A percentile compares a stretch with the other conserved stretches of the same genome.
phyloP scores from a whole-genome alignment of 2,329 filamentous ascomycete species.

The Stemphylium beticola region DNA sequence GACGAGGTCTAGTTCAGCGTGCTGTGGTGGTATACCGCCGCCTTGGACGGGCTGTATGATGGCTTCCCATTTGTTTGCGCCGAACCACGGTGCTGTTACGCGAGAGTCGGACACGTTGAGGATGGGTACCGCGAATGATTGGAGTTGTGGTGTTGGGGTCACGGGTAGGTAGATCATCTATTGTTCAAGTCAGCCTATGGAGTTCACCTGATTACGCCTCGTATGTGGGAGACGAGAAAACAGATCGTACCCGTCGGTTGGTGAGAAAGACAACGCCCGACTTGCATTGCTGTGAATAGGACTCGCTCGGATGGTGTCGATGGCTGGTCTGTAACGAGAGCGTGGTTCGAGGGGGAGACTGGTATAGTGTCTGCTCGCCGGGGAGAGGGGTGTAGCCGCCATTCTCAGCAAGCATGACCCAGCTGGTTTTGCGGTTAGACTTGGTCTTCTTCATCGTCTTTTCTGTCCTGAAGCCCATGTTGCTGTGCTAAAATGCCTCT shows the following conservation, averaged over 20 bases:
- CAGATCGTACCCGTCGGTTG: slow-evolving; percentile 73
- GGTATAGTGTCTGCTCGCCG: slow-evolving; percentile 81
- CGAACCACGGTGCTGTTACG: slow-evolving; percentile 88
- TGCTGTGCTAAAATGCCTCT: not conserved
- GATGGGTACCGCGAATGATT: slow-evolving; percentile 89
- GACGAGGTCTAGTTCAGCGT: slow-evolving; percentile 78
- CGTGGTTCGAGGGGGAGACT: slow-evolving; percentile 78
- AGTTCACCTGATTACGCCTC: not conserved
- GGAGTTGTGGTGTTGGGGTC: slow-evolving; percentile 69
- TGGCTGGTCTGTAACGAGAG: slow-evolving; percentile 76
- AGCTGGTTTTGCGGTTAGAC: slow-evolving; percentile 60
- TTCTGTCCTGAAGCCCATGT: slow-evolving; percentile 11
- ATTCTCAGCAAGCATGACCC: slow-evolving; percentile 86
- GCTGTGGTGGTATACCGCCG: slow-evolving; percentile 78
- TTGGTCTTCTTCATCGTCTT: slow-evolving; percentile 33
- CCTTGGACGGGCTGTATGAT: slow-evolving; percentile 79
- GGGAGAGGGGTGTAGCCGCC: slow-evolving; percentile 82
- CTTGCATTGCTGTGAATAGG: slow-evolving; percentile 74
- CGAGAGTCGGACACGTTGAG: slow-evolving; percentile 86
- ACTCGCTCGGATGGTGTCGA: slow-evolving; percentile 66
- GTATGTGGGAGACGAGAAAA: slow-evolving; percentile 1
- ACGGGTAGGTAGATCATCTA: slow-evolving; percentile 88
- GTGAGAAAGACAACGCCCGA: slow-evolving; percentile 80
- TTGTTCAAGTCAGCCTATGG: slow-evolving; percentile 6
- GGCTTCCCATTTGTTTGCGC: slow-evolving; percentile 87